Conservation (phyloP, 495 filamentous ascomycete genomes). For the Viridothelium virens region DNA sequence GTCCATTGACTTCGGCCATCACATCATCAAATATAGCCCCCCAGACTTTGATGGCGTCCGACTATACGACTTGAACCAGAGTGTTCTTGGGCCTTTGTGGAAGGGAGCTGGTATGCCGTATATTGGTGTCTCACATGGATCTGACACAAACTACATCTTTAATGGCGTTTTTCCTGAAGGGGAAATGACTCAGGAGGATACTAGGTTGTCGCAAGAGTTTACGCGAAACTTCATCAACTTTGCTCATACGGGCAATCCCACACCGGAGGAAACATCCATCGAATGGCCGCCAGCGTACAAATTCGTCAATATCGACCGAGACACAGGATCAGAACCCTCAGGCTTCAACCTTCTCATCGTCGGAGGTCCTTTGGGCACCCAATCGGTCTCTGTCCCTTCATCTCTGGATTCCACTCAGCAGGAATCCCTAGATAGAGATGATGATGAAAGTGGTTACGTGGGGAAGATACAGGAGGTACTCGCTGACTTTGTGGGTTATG, state of each 20-base stretch:
- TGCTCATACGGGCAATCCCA: conserved; percentile 15
- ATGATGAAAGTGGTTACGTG: neutral
- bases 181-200: conserved; percentile 20
- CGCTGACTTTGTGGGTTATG: neutral
- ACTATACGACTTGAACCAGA: conserved; percentile 31
- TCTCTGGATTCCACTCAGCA: neutral
- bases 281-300: neutral
- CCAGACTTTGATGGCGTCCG: conserved; percentile 17
- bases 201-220: conserved; percentile 18
- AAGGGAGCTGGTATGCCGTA: conserved; percentile 28
- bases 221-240: conserved; percentile 12
- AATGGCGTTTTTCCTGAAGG: conserved; percentile 28
- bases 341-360: neutral
- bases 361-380: neutral
- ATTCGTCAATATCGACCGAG: neutral
- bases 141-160: conserved; percentile 32
- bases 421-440: neutral
- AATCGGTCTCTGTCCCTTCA: neutral
- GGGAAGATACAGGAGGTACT: neutral
- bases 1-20: conserved; percentile 27
- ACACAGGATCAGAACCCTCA: neutral
- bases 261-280: neutral
- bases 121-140: conserved; percentile 26
- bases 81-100: conserved; percentile 27
- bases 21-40: conserved; percentile 18